Evolutionary conservation across 805 yeast genomes (phyloP), one percentile per base, ranked within the genome.

Genomic region (Cyberlindnera lachancei): DNA sequence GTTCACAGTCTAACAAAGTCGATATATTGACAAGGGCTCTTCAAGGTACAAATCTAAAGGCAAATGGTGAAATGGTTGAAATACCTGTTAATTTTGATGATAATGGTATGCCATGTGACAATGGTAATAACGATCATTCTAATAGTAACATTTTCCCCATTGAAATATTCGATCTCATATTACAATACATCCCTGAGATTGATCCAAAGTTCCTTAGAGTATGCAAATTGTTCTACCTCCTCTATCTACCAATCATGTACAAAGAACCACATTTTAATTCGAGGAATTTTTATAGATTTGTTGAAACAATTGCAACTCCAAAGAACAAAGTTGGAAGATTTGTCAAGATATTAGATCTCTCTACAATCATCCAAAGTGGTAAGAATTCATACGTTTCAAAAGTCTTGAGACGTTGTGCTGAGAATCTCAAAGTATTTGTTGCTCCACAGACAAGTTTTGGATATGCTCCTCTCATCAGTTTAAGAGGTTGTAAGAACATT

Each of bases 361-460:
- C 94, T 8, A 68, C 73, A 27, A 85, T 88, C 29, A 75, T 87
- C 38, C 97, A 92, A 56, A 70, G 85, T 23, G 97, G 97, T 10
- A 87, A 84, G 53, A 92, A 87, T 56, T 90, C 96, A 5, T 81
- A 68, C 54, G 86, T 90, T 10, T 85, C 96, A 0, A 79, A 83
- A 42, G 53, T 92, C 6, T 61, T 92, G 34, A 73, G 94, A 47
- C 66, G 95, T 25, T 83, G 95, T 34, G 71, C 87, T 7, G 54
- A 66, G 14, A 69, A 66, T 23, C 60, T 92, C 30, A 71, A 75
- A 41, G 61, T 66, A 9, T 87, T 92, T 46, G 70, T 82, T 7
- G 96, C 97, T 0, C 95, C 97, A 4, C 97, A 90, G 52, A 79
- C 96, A 20, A 81, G 94, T 59, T 90, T 92, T 62, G 98, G 98